Conservation (phyloP, 345 rosid species). For the Populus simonii region DNA sequence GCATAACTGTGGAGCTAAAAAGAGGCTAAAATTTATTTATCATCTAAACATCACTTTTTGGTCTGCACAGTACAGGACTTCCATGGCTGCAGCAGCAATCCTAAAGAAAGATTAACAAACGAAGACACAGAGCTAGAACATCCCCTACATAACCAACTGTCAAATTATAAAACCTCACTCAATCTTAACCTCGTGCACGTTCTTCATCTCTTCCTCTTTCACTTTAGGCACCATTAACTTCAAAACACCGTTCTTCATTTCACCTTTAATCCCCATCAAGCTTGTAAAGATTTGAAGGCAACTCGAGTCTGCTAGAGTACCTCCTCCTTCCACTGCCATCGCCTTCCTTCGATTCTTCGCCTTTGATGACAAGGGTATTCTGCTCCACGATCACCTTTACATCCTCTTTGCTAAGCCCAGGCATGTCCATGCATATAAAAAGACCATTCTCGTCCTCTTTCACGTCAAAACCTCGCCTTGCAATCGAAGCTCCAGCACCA, state of each 20-base stretch:
- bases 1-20: too few species aligned
- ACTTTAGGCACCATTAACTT: constrained; percentile 6
- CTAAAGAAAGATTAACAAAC: not conserved
- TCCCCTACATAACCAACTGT: not conserved
- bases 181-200: constrained; percentile 2
- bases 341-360: constrained; percentile 35
- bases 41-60: not conserved
- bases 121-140: not conserved
- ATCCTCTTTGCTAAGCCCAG: constrained; percentile 52
- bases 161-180: not conserved
- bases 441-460: constrained; percentile 45
- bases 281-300: constrained; percentile 40
- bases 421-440: constrained; percentile 49
- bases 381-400: constrained; percentile 55
- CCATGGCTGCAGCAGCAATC: not conserved
- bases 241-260: constrained; percentile 12
- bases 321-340: constrained; percentile 38
- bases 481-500: constrained; percentile 33
- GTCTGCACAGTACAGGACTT: too few species aligned
- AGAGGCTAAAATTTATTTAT: too few species aligned
- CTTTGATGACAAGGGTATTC: constrained; percentile 54
- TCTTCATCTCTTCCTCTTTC: not conserved
- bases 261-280: constrained; percentile 45
- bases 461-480: constrained; percentile 47
- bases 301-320: constrained; percentile 47